Evolutionary conservation across 1,284 basidiomycete genomes (phyloP).

Genomic region (Phellinidium pouzarii): DNA sequence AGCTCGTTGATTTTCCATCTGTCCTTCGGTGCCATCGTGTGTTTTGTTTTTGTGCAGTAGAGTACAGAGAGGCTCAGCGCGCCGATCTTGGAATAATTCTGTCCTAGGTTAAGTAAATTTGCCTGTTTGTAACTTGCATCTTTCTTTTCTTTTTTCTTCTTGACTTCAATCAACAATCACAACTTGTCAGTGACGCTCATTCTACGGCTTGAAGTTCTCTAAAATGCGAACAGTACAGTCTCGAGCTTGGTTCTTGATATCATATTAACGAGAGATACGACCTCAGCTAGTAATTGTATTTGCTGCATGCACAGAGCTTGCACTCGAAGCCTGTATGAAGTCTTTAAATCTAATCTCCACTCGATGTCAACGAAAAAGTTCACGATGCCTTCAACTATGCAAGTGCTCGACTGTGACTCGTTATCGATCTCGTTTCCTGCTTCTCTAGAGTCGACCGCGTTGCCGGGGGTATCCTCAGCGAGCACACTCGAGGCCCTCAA

Average conservation of each 20-base stretch:
- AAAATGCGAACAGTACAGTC: background rate
- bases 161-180: background rate
- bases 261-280: background rate
- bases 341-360: background rate
- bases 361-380: background rate
- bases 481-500: slow-evolving; percentile 42
- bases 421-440: slow-evolving; percentile 44
- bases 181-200: background rate
- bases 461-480: slow-evolving; percentile 38
- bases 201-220: background rate
- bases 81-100: background rate
- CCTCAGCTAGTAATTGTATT: background rate
- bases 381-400: slow-evolving; percentile 11
- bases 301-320: background rate
- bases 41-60: background rate
- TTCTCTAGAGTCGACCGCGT: slow-evolving; percentile 25
- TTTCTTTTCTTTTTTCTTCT: background rate
- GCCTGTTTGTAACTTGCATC: no score
- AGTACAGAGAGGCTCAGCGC: background rate
- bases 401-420: slow-evolving; percentile 50
- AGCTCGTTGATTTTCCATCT: slow-evolving; percentile 1
- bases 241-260: background rate
- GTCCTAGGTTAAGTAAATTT: no score
- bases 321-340: background rate
- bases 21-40: background rate